These are phyloP conservation scores for Pterocarpus macrocarpus DNA, from an alignment of 306 rosid genomes.

Conservation along the genomic window DNA sequence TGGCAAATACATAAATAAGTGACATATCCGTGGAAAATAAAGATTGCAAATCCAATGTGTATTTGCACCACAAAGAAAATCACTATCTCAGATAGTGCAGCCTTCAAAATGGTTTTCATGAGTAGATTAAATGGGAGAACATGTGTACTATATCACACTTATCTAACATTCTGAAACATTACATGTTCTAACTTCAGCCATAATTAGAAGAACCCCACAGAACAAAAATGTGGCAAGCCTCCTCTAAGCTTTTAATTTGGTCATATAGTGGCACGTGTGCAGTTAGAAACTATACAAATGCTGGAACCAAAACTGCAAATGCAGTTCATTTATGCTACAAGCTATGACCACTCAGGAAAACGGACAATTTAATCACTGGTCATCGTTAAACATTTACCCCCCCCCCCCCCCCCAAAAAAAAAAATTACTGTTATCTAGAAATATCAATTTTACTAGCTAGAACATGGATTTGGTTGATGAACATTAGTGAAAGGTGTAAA, in stretches of 20 bases:
- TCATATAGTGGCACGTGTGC: background rate
- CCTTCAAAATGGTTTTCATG: background rate
- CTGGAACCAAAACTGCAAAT: background rate
- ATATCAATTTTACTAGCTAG: slow-evolving; percentile 10
- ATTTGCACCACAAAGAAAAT: background rate
- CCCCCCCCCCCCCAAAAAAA: background rate
- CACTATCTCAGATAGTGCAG: background rate
- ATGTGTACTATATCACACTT: background rate
- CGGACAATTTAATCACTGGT: background rate
- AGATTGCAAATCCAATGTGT: background rate
- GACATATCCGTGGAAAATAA: background rate
- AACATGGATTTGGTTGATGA: slow-evolving; percentile 1
- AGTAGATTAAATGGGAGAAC: background rate
- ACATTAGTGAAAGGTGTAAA: background rate
- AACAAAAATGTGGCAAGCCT: background rate
- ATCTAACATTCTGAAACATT: background rate
- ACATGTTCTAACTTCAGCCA: background rate
- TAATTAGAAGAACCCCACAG: background rate
- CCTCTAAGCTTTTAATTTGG: background rate
- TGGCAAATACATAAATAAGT: background rate
- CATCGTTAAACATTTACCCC: too few relatives aligned
- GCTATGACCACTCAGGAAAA: background rate
- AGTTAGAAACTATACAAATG: background rate
- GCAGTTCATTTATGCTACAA: background rate
- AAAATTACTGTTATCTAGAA: background rate